phyloP scores from a whole-genome alignment of 129 eudicot genomes.

The Tagetes erecta region DNA sequence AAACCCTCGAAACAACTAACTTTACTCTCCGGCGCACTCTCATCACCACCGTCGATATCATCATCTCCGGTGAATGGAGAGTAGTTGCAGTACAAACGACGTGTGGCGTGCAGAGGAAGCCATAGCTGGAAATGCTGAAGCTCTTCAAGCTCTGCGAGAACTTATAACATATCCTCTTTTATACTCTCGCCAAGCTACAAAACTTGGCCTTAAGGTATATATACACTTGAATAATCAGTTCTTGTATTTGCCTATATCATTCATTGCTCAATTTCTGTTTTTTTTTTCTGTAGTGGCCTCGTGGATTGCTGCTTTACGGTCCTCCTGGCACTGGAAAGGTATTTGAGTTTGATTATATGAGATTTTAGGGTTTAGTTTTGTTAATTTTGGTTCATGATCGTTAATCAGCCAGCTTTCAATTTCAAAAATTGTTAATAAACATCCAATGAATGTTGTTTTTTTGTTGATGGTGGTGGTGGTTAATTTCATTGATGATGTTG shows the following conservation, averaged over 20 bases:
- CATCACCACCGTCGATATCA: slow-evolving; percentile 10
- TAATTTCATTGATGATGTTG: slow-evolving; percentile 18
- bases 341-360: slow-evolving; percentile 4
- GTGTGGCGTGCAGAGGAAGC: slow-evolving; percentile 80
- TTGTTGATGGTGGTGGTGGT: neutral
- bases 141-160: slow-evolving; percentile 84
- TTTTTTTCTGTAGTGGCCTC: slow-evolving; percentile 65
- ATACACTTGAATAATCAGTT: neutral
- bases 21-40: neutral
- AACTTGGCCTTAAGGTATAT: slow-evolving; percentile 67
- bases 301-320: slow-evolving; percentile 85
- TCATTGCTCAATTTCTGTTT: neutral
- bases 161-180: slow-evolving; percentile 69
- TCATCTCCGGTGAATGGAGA: slow-evolving; percentile 34
- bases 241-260: too few species aligned
- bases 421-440: neutral
- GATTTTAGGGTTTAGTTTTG: slow-evolving; percentile 3
- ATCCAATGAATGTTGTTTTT: too few species aligned
- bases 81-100: slow-evolving; percentile 30
- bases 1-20: neutral
- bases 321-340: slow-evolving; percentile 99
- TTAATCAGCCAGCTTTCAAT: neutral
- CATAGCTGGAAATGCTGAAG: slow-evolving; percentile 77
- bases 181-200: slow-evolving; percentile 51
- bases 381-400: neutral